Conservation (phyloP, 345 rosid species). For the Nasturtium officinale region DNA sequence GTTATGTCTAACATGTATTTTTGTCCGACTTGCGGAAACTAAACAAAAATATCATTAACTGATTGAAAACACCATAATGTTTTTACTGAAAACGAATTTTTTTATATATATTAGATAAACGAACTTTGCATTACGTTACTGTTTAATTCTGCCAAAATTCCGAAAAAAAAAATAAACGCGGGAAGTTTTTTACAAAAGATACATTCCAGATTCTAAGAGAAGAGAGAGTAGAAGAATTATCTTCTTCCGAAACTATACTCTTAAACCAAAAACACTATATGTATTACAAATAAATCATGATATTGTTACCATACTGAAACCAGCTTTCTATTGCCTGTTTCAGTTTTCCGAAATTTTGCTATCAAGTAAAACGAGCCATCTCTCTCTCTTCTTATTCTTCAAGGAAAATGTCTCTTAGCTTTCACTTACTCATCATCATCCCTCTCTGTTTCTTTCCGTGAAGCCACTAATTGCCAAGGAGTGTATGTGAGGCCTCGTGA, state of each 20-base stretch:
- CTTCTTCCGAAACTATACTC: slow-evolving; percentile 13
- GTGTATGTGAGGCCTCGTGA: slow-evolving; percentile 50
- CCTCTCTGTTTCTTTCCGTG: slow-evolving; percentile 30
- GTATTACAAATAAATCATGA: slow-evolving; percentile 16
- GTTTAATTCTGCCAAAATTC: slow-evolving; percentile 17
- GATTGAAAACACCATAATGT: too few relatives aligned
- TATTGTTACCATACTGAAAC: slow-evolving; percentile 9
- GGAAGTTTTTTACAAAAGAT: not conserved
- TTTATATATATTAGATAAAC: too few relatives aligned
- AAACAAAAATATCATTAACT: too few relatives aligned
- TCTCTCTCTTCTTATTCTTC: not conserved
- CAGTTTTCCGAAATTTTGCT: not conserved
- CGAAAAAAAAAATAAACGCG: not conserved
- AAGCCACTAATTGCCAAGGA: slow-evolving; percentile 45
- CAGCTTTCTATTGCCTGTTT: slow-evolving; percentile 21
- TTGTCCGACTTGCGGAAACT: too few relatives aligned
- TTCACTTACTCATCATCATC: slow-evolving; percentile 34
- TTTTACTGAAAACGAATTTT: too few relatives aligned
- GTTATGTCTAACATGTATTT: not conserved
- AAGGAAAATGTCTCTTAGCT: not conserved
- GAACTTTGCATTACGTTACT: too few relatives aligned
- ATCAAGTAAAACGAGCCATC: not conserved
- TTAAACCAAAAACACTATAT: slow-evolving; percentile 22
- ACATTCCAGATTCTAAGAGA: not conserved
- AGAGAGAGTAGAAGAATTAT: not conserved